phyloP scores from a whole-genome alignment of 2,329 filamentous ascomycete species.

The Colletotrichum caudatum region DNA sequence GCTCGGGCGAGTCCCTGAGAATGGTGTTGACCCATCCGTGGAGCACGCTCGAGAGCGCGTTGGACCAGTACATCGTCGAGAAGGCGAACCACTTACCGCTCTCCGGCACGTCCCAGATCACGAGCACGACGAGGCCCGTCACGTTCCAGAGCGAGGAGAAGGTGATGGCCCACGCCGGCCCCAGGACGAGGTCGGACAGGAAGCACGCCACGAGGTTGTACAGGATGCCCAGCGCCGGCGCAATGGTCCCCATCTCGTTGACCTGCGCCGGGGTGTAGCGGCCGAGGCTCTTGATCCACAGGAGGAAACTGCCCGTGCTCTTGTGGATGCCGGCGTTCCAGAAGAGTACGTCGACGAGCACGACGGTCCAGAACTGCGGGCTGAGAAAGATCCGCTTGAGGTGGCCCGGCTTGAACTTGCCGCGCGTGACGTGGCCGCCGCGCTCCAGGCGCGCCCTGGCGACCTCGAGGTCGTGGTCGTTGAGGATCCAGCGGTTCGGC shows the following conservation, averaged over 20 bases:
- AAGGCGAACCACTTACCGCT: constrained; percentile 65
- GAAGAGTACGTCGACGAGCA: constrained; percentile 54
- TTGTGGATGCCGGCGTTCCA: constrained; percentile 62
- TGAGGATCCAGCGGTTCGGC: constrained; percentile 48
- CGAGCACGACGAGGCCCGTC: constrained; percentile 53
- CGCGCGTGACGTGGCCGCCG: constrained; percentile 56
- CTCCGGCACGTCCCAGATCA: constrained; percentile 68
- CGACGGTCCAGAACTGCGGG: constrained; percentile 54
- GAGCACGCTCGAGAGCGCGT: constrained; percentile 32
- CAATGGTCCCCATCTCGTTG: constrained; percentile 56
- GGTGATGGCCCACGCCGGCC: constrained; percentile 51
- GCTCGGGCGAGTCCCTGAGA: constrained; percentile 32
- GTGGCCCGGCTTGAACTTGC: constrained; percentile 51
- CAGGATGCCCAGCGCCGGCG: constrained; percentile 28
- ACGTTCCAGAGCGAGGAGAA: constrained; percentile 36
- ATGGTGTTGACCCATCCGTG: constrained; percentile 41
- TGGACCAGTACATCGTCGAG: constrained; percentile 49
- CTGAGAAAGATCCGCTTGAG: constrained; percentile 53
- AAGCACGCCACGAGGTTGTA: constrained; percentile 36
- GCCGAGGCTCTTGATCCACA: constrained; percentile 56
- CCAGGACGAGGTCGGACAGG: constrained; percentile 34
- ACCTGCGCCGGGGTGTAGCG: constrained; percentile 63
- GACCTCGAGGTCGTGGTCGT: constrained; percentile 46
- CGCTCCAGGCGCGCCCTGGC: constrained; percentile 50
- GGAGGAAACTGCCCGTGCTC: constrained; percentile 51